A percentile compares a stretch with the other conserved stretches of the same genome.
phyloP scores from a whole-genome alignment of 768 basidiomycete species.

The Pleurotus platypus region DNA sequence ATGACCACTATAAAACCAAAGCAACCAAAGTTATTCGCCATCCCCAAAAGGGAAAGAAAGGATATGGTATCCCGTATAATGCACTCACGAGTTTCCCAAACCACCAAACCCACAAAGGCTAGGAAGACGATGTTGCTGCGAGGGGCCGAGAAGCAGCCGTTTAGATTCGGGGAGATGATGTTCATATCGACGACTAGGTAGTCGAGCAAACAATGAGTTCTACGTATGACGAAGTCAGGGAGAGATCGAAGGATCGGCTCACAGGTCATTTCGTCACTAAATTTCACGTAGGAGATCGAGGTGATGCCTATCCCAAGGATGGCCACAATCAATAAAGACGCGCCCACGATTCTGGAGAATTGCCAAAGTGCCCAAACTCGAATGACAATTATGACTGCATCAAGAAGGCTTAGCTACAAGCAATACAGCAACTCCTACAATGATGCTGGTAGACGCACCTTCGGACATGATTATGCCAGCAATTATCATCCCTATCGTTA shows the following conservation, averaged over 20 bases:
- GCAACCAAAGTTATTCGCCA: too few relatives aligned
- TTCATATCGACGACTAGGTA: not conserved
- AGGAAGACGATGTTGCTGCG: not conserved
- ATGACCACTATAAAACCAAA: not conserved
- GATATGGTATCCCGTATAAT: not conserved
- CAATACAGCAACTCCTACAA: too few relatives aligned
- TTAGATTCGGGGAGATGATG: not conserved
- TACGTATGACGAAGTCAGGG: not conserved
- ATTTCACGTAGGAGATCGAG: not conserved
- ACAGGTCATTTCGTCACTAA: not conserved
- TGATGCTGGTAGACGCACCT: too few relatives aligned
- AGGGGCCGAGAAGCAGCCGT: not conserved
- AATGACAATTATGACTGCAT: not conserved
- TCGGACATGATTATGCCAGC: too few relatives aligned
- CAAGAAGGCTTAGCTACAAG: not conserved
- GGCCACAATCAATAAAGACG: not conserved
- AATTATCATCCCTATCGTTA: too few relatives aligned
- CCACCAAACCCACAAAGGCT: not conserved
- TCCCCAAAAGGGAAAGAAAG: not conserved
- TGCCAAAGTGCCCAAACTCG: constrained; percentile 1
- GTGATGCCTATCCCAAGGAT: not conserved
- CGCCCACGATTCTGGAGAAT: not conserved
- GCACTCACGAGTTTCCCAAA: not conserved
- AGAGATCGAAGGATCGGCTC: too few relatives aligned
- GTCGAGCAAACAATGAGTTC: not conserved